Base-by-base conservation (phyloP, 352 stramenopile species). In the Pythium grandisporangium region DNA sequence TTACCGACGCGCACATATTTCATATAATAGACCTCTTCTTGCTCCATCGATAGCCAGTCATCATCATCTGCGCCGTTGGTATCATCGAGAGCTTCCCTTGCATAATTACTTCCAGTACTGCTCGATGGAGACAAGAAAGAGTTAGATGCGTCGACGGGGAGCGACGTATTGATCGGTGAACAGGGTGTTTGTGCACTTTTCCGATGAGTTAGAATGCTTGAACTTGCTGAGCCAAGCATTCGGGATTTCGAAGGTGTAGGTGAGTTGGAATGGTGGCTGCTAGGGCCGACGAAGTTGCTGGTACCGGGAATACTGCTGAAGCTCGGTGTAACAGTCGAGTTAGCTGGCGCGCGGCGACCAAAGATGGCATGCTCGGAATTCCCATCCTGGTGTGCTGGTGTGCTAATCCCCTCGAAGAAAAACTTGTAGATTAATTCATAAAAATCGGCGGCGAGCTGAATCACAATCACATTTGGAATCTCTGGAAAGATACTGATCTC, bases 361-460 rank as follows among this genome's bases (percentile, higher is more conserved):
- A 86, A 85, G 20, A 88, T 38, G 0, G 79, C 49, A 32, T 78
- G 61, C 40, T 88, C 72, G 0, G 64, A 73, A 20, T 45, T 21
- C 13, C 66, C 66, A 12, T 69, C 51, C 20, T 63, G 62, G 21
- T 52, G 52, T 4, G 56, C 37, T 14, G 25, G 30, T 0, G 25
- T 35, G 23, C 48, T 30, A 14, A 70, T 58, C 2, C 73, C 64
- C 34, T 81, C 71, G 29, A 92, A 92, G 61, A 92, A 88, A 27
- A 88, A 92, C 50, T 87, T 92, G 55, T 82, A 78, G 14, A 92
- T 56, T 6, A 92, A 57, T 2, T 89, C 78, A 44, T 89, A 92
- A 29, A 92, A 89, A 32, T 92, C 78, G 8, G 68, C 56, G 0
- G 75, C 72, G 1, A 92, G 63, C 45, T 92, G 78, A 41, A 92